A percentile compares a stretch with the other conserved stretches of the same genome.
phyloP scores from a whole-genome alignment of 2,329 filamentous ascomycete genomes.

The Trichoderma endophyticum region DNA sequence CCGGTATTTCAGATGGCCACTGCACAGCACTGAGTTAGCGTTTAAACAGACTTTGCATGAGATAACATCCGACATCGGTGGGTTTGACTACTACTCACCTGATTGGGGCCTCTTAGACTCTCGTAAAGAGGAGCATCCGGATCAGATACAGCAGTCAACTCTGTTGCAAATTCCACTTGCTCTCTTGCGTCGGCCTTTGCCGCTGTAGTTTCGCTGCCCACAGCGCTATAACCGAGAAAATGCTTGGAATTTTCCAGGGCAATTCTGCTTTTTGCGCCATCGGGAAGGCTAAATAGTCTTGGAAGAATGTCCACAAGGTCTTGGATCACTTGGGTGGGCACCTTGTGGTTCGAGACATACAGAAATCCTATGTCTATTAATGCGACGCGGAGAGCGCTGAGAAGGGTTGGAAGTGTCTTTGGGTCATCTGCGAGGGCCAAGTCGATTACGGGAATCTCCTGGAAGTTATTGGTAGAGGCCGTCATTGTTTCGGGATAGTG shows the following conservation, averaged over 20 bases:
- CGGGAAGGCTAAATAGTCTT: slow-evolving; percentile 40
- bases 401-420: slow-evolving; percentile 33
- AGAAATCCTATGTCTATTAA: slow-evolving; percentile 52
- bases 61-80: background rate
- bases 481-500: background rate
- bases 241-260: slow-evolving; percentile 54
- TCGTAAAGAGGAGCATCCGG: slow-evolving; percentile 40
- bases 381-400: slow-evolving; percentile 44
- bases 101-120: slow-evolving; percentile 46
- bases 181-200: slow-evolving; percentile 51
- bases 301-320: slow-evolving; percentile 42
- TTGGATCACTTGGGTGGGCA: slow-evolving; percentile 35
- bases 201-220: slow-evolving; percentile 54
- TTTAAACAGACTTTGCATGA: background rate
- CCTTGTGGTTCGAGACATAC: slow-evolving; percentile 49
- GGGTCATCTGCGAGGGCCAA: slow-evolving; percentile 42
- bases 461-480: slow-evolving; percentile 27
- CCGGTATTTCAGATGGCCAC: slow-evolving; percentile 41
- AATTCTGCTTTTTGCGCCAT: slow-evolving; percentile 37
- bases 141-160: slow-evolving; percentile 39
- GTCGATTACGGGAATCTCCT: slow-evolving; percentile 47
- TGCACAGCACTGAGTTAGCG: slow-evolving; percentile 23
- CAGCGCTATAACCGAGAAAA: slow-evolving; percentile 57
- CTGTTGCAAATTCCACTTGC: slow-evolving; percentile 59
- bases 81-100: slow-evolving; percentile 32